Evolutionary conservation across 2,329 filamentous ascomycete genomes (phyloP).

Genomic region (Nectriaceae sp.): DNA sequence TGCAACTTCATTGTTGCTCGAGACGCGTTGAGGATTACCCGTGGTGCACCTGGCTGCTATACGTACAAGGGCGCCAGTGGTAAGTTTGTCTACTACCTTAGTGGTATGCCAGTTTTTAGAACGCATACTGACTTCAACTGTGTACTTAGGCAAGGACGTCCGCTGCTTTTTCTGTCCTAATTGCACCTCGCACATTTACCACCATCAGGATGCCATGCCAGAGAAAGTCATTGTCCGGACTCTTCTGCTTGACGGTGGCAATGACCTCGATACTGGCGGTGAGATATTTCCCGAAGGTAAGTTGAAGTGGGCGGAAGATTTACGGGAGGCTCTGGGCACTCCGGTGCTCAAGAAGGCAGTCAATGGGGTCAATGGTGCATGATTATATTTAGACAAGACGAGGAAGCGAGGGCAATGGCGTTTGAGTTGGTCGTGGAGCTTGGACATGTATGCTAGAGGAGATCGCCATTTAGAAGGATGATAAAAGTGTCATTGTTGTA

Average conservation of each 20-base stretch:
- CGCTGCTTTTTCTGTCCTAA: neutral
- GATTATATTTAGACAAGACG: neutral
- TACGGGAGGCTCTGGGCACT: neutral
- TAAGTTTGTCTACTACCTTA: neutral
- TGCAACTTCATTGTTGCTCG: neutral
- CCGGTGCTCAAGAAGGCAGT: neutral
- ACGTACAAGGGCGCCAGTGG: neutral
- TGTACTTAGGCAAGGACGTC: neutral
- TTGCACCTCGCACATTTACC: slow-evolving; percentile 1
- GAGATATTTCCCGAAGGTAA: neutral
- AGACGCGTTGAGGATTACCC: neutral
- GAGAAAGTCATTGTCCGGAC: neutral
- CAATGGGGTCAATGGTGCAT: neutral
- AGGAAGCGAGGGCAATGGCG: neutral
- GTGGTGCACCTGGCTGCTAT: neutral
- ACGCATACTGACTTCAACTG: neutral
- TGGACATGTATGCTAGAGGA: neutral
- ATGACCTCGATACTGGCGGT: neutral
- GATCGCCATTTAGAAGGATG: neutral
- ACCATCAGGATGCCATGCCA: neutral
- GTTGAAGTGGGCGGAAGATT: neutral
- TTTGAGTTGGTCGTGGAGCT: neutral
- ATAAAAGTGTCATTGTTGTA: too few species aligned
- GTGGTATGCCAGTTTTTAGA: too few species aligned
- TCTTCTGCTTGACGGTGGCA: neutral